Conservation (phyloP, 2,329 filamentous ascomycete genomes). For the Exophiala viscosa region DNA sequence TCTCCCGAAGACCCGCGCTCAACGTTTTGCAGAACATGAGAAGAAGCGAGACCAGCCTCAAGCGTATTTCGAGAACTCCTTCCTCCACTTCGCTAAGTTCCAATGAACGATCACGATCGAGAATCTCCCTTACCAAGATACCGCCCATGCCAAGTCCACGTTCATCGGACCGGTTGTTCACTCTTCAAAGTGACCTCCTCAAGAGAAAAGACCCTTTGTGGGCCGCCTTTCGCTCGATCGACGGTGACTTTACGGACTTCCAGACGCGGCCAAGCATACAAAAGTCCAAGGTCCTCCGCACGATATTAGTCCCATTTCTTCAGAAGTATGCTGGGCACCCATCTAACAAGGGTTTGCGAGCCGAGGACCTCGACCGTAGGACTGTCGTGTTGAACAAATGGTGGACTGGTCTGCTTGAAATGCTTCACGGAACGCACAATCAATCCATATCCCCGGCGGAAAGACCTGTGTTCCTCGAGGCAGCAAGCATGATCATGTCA, state of each 20-base stretch:
- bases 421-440: conserved; percentile 71
- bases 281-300: conserved; percentile 72
- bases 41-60: conserved; percentile 33
- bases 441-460: conserved; percentile 82
- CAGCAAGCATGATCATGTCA: conserved; percentile 76
- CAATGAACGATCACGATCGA: conserved; percentile 42
- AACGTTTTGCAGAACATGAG: conserved; percentile 38
- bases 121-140: conserved; percentile 45
- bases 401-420: conserved; percentile 80
- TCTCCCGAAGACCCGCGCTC: conserved; percentile 36
- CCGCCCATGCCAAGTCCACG: conserved; percentile 44
- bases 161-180: conserved; percentile 36
- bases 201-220: conserved; percentile 67
- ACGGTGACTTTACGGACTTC: conserved; percentile 61
- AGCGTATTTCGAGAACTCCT: conserved; percentile 36
- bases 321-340: conserved; percentile 64
- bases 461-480: conserved; percentile 74
- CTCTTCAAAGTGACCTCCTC: conserved; percentile 35
- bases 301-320: conserved; percentile 71
- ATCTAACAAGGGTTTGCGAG: conserved; percentile 62
- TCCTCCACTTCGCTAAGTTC: conserved; percentile 44
- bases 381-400: conserved; percentile 80
- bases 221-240: conserved; percentile 64
- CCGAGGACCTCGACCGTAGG: conserved; percentile 78
- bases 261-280: conserved; percentile 67